A percentile compares a stretch with the other conserved stretches of the same genome.
phyloP scores from a whole-genome alignment of 805 yeast species.

The Scheffersomyces lignosus region DNA sequence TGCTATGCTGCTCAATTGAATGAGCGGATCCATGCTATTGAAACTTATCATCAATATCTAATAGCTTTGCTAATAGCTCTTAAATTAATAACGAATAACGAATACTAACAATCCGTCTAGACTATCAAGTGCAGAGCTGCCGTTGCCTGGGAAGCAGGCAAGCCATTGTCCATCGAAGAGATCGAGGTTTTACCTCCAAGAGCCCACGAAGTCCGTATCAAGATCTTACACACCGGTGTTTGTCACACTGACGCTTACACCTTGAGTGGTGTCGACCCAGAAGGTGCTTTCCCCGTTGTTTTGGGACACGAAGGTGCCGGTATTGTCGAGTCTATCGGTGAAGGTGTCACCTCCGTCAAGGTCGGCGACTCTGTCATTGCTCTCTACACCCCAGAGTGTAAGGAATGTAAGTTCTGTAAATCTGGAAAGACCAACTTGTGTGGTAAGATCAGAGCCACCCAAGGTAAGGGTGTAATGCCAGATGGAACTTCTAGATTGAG shows the following conservation, averaged over 20 bases:
- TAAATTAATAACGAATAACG: no score
- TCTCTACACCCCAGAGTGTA: conserved; percentile 95
- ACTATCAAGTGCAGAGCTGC: conserved; percentile 91
- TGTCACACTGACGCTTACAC: conserved; percentile 99
- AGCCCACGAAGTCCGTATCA: conserved; percentile 96
- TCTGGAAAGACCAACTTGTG: conserved; percentile 97
- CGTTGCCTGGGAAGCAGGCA: conserved; percentile 94
- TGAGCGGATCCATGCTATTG: no score
- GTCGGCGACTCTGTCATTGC: conserved; percentile 94
- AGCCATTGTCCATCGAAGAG: conserved; percentile 79
- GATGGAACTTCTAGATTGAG: conserved; percentile 94
- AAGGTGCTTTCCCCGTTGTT: conserved; percentile 90
- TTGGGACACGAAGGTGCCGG: conserved; percentile 99
- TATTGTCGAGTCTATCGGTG: conserved; percentile 91
- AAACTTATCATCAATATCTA: no score
- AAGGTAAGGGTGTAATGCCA: conserved; percentile 98
- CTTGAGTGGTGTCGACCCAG: conserved; percentile 91
- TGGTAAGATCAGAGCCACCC: conserved; percentile 94
- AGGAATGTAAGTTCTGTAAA: conserved; percentile 90
- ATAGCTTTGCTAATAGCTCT: no score
- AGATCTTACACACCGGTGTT: conserved; percentile 85
- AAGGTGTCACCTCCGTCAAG: conserved; percentile 86
- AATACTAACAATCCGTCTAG: conserved; percentile 31
- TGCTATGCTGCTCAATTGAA: no score
- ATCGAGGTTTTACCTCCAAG: conserved; percentile 91